phyloP scores from a whole-genome alignment of 2,329 filamentous ascomycete genomes.

The Fusarium marasasianum region DNA sequence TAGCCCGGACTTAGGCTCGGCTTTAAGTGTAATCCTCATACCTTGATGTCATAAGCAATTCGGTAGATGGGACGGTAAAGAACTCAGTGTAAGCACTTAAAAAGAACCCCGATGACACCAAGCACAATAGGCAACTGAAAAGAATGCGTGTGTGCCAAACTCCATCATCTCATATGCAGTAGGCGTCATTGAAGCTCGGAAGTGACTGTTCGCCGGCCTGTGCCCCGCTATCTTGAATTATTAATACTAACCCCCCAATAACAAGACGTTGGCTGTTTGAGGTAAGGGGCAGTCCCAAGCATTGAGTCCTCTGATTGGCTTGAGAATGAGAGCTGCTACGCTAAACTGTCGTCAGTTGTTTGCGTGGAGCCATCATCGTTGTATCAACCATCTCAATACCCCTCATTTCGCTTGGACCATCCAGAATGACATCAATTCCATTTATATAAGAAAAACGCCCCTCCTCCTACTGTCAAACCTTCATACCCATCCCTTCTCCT shows the following conservation, averaged over 20 bases:
- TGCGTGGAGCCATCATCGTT: constrained; percentile 21
- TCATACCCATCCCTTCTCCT: not conserved
- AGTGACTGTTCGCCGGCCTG: not conserved
- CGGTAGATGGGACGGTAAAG: not conserved
- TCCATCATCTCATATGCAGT: not conserved
- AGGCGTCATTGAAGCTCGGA: constrained; percentile 18
- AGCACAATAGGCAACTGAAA: not conserved
- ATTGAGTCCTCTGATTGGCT: constrained; percentile 3
- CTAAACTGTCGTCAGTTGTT: constrained; percentile 19
- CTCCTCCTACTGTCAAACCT: not conserved
- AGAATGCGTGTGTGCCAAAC: not conserved
- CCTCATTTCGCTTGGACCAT: constrained; percentile 20
- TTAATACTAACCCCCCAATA: constrained; percentile 18
- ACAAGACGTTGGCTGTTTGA: not conserved
- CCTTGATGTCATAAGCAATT: not conserved
- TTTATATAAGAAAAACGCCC: not conserved
- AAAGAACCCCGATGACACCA: not conserved
- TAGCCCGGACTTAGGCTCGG: constrained; percentile 16
- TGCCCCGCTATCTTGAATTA: constrained; percentile 20
- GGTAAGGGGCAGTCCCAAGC: not conserved
- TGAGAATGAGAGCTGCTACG: not conserved
- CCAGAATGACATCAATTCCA: constrained; percentile 21
- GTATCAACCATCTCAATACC: constrained; percentile 9
- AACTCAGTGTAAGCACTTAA: not conserved
- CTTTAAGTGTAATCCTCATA: constrained; percentile 1